phyloP scores from a whole-genome alignment of 179 eudicot genomes.

The Silene vulgaris region DNA sequence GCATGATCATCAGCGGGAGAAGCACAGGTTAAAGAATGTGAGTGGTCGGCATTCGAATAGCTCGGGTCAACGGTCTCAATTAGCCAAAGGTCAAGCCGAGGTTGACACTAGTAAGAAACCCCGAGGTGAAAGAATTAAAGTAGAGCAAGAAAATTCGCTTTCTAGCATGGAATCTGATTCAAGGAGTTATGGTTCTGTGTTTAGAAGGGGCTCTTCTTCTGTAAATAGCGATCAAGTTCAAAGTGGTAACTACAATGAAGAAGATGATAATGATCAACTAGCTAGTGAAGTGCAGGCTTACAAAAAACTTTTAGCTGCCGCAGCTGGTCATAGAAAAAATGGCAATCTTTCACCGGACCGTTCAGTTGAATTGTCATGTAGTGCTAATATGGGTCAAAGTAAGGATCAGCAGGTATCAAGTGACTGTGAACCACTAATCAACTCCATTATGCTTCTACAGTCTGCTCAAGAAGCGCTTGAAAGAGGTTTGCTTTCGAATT shows the following conservation, averaged over 20 bases:
- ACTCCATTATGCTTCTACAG: constrained; percentile 52
- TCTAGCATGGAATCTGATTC: constrained; percentile 82
- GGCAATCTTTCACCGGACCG: constrained; percentile 28
- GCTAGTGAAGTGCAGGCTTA: constrained; percentile 30
- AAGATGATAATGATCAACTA: constrained; percentile 36
- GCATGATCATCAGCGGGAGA: constrained; percentile 35
- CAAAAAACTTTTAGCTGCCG: constrained; percentile 23
- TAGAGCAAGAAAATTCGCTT: constrained; percentile 59
- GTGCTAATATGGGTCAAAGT: constrained; percentile 26
- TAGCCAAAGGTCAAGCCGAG: constrained; percentile 33
- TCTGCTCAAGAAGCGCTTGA: constrained; percentile 70
- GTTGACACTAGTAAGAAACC: constrained; percentile 54
- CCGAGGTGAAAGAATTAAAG: constrained; percentile 42
- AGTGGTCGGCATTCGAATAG: constrained; percentile 31
- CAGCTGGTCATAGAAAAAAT: constrained; percentile 26
- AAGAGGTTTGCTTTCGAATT: constrained; percentile 45
- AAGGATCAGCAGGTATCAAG: constrained; percentile 34
- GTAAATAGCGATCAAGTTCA: constrained; percentile 37
- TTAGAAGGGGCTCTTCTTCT: constrained; percentile 43
- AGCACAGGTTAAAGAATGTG: constrained; percentile 30
- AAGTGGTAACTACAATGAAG: constrained; percentile 37
- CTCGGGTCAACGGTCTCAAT: constrained; percentile 28
- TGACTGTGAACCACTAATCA: constrained; percentile 54
- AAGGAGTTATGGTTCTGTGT: constrained; percentile 54
- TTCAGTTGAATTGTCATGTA: constrained; percentile 34